phyloP scores from a whole-genome alignment of 306 rosid species.

The Macrotyloma uniflorum region DNA sequence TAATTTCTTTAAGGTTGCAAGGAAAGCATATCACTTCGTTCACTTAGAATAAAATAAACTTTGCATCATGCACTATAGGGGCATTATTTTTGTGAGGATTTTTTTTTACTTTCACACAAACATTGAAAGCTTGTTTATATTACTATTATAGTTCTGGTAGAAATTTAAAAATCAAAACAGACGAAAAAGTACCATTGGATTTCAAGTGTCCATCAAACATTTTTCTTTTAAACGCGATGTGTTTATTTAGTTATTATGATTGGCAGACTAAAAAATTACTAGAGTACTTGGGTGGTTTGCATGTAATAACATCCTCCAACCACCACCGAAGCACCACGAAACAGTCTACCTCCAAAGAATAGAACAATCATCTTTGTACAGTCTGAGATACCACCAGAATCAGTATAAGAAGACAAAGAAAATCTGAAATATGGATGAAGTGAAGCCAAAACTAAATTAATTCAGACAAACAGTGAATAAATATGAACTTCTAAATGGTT shows the following conservation, averaged over 20 bases:
- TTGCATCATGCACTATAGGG: too few relatives aligned
- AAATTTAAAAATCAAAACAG: not conserved
- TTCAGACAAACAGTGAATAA: not conserved
- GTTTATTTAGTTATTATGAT: not conserved
- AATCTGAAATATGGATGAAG: not conserved
- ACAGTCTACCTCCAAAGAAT: not conserved
- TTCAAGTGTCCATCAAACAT: too few relatives aligned
- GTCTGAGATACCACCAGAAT: not conserved
- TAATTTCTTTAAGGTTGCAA: not conserved
- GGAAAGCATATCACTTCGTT: not conserved
- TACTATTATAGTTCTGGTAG: not conserved
- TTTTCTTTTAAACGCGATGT: not conserved
- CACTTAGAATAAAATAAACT: too few relatives aligned
- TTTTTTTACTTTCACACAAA: not conserved
- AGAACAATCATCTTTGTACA: not conserved
- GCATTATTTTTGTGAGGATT: not conserved
- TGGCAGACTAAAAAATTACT: not conserved
- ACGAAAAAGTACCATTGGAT: too few relatives aligned
- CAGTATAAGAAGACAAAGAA: not conserved
- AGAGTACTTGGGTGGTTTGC: not conserved
- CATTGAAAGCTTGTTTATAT: not conserved
- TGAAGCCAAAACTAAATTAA: slow-evolving; percentile 17
- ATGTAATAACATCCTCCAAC: not conserved
- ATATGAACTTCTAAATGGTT: not conserved
- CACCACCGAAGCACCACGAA: not conserved